These are phyloP conservation scores for Hypoxylon sp. DNA, from an alignment of 2,329 filamentous ascomycete species.

Conservation along the genomic window DNA sequence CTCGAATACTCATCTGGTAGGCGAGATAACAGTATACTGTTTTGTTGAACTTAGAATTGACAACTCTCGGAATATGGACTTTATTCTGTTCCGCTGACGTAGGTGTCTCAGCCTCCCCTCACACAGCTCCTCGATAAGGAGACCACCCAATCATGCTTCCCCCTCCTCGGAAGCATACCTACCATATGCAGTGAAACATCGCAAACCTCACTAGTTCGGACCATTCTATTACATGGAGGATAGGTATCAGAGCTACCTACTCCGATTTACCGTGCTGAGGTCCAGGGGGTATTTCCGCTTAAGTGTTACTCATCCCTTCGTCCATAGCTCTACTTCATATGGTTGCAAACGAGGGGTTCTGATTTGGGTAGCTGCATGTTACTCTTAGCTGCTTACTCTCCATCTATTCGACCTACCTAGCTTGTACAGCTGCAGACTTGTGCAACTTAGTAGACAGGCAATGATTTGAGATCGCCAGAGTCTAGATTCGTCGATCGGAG, in stretches of 20 bases:
- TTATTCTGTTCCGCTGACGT: not conserved
- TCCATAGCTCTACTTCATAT: not conserved
- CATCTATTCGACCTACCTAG: constrained; percentile 1
- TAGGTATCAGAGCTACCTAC: not conserved
- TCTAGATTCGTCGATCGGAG: constrained; percentile 26
- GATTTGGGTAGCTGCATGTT: constrained; percentile 4
- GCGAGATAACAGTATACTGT: not conserved
- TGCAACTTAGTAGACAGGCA: constrained; percentile 8
- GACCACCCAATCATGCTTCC: not conserved
- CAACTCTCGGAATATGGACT: not conserved
- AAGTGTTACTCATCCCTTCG: constrained; percentile 15
- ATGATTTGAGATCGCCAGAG: constrained; percentile 8
- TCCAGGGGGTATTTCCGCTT: not conserved
- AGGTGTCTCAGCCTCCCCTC: constrained; percentile 2
- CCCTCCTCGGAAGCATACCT: not conserved
- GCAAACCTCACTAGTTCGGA: not conserved
- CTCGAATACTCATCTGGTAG: not conserved
- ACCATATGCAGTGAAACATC: not conserved
- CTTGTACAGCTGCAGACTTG: constrained; percentile 6
- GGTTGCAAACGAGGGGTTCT: constrained; percentile 15
- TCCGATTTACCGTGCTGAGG: not conserved
- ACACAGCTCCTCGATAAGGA: not conserved
- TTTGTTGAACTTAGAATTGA: not conserved
- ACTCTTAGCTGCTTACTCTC: constrained; percentile 23
- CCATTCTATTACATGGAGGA: not conserved